Base-by-base conservation (phyloP, 2,329 filamentous ascomycete species). In the Diaporthe sp. region DNA sequence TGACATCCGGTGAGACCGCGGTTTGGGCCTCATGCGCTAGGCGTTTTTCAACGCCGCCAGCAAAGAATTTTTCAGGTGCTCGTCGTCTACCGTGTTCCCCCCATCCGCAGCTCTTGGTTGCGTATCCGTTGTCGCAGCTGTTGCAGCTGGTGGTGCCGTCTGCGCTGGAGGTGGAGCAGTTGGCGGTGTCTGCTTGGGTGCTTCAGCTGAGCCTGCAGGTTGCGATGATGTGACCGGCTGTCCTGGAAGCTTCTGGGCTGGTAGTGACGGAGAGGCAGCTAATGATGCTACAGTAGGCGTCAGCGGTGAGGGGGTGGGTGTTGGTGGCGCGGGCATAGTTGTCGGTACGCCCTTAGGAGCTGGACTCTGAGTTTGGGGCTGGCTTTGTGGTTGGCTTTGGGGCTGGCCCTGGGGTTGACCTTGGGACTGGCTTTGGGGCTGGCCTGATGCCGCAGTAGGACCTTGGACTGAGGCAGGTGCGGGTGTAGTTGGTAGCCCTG, bases 131-230 rank as follows among this genome's bases (percentile, higher is more conserved):
- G 55, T 17, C 8, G n/a, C 33, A 28, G 58, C 28, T 66, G 60
- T 22, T 4, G n/a, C 25, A n/a, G 42, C n/a, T 58, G 60, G 42
- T 35, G 57, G 22, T 76, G 58, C 40, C 55, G 71, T 52, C 77
- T 75, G 61, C 61, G 72, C 54, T 64, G 76, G 19, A 47, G 33
- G 47, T 58, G 72, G 54, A 73, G 7, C 55, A 58, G 76, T 54
- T 58, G 74, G 50, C 71, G 76, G 33, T 73, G 76, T 17, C 25
- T 67, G 61, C 47, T 55, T 66, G 30, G 71, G 9, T 57, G 35
- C 73, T 77, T 77, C 45, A 42, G 47, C 58, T 72, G 77, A 28
- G 71, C 73, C 55, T 52, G 76, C 42, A 50, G 70, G 45, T 73
- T 61, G 60, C n/a, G 38, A 22, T 25, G 55, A 30, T 72, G 58